phyloP scores from a whole-genome alignment of 192 early-diverging fungal species.

The Rhizophagus sp. region DNA sequence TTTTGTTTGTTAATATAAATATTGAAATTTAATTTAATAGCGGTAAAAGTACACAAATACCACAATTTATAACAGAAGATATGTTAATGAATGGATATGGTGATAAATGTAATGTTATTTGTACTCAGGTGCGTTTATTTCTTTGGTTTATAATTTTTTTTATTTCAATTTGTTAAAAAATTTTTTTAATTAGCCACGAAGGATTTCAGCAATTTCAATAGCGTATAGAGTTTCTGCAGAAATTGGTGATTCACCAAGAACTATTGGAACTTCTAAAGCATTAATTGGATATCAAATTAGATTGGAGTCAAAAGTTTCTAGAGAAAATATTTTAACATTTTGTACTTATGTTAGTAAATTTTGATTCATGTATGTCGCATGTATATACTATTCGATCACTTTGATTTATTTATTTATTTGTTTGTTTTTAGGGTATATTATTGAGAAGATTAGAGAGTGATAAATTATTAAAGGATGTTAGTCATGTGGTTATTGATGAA shows the following conservation, averaged over 20 bases:
- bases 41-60: constrained; percentile 79
- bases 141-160: constrained; percentile 35
- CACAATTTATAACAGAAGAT: constrained; percentile 72
- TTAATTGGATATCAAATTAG: constrained; percentile 79
- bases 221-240: constrained; percentile 74
- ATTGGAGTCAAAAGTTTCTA: constrained; percentile 54
- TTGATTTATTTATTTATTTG: constrained; percentile 32
- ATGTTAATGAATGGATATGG: constrained; percentile 44
- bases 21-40: constrained; percentile 19
- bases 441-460: constrained; percentile 68
- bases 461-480: constrained; percentile 54
- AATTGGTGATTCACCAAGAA: constrained; percentile 59
- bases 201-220: constrained; percentile 82
- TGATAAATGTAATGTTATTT: constrained; percentile 53
- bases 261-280: constrained; percentile 50
- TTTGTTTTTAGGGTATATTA: constrained; percentile 60
- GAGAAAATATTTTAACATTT: constrained; percentile 66
- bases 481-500: constrained; percentile 77
- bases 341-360: constrained; percentile 64
- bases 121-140: constrained; percentile 60
- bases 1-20: neutral
- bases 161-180: neutral
- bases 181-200: constrained; percentile 52
- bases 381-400: neutral
- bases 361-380: too few relatives aligned